Conservation (phyloP, 345 rosid genomes). For the Barbarea vulgaris region DNA sequence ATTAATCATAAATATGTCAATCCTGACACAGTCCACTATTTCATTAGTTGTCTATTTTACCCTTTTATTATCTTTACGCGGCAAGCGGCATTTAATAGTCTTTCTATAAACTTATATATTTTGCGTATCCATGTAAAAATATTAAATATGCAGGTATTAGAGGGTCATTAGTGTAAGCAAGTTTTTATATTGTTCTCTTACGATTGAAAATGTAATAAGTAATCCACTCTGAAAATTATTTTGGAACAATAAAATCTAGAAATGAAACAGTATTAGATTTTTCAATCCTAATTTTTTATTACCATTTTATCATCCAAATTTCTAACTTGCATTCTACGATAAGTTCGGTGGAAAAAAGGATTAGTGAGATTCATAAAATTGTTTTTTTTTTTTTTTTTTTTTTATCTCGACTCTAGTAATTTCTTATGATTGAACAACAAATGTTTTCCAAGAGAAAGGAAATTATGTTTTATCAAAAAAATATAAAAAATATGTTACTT, state of each 20-base stretch:
- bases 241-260: not conserved
- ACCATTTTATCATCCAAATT: not conserved
- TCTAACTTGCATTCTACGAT: not conserved
- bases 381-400: not conserved
- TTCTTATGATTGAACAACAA: not conserved
- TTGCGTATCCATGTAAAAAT: not conserved
- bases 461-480: too few species aligned
- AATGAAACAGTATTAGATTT: not conserved
- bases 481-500: not conserved
- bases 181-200: too few species aligned
- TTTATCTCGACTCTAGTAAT: not conserved
- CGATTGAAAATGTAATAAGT: not conserved
- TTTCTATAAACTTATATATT: not conserved
- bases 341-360: not conserved
- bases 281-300: not conserved
- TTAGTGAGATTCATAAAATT: not conserved
- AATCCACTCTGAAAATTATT: not conserved
- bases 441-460: not conserved
- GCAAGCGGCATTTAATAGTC: not conserved
- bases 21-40: conserved; percentile 10
- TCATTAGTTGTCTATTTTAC: not conserved
- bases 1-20: conserved; percentile 22
- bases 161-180: not conserved
- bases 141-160: not conserved
- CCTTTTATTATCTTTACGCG: conserved; percentile 14